Evolutionary conservation across 768 basidiomycete species (phyloP).

Genomic region (Hericium alpestre): DNA sequence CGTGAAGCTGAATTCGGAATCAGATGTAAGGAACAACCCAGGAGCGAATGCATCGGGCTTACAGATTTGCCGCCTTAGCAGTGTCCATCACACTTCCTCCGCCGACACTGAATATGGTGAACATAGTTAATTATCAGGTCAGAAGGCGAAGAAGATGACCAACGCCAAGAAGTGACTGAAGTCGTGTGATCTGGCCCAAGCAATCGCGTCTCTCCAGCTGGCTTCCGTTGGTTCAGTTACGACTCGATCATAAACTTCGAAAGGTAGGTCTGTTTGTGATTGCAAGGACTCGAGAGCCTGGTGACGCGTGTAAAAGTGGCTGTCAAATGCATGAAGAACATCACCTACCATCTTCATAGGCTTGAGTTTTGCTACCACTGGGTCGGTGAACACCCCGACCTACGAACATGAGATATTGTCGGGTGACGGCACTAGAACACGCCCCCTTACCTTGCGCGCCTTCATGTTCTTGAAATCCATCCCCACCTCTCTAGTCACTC

Average conservation of each 20-base stretch:
- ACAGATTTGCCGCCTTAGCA: slow-evolving; percentile 90
- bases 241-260: slow-evolving; percentile 72
- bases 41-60: slow-evolving; percentile 12
- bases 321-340: background rate
- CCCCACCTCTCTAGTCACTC: slow-evolving; percentile 82
- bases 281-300: slow-evolving; percentile 77
- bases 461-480: slow-evolving; percentile 94
- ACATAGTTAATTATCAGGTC: background rate
- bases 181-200: slow-evolving; percentile 76
- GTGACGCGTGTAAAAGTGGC: slow-evolving; percentile 2
- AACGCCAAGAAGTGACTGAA: slow-evolving; percentile 91
- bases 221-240: slow-evolving; percentile 88
- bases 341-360: slow-evolving; percentile 70
- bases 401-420: slow-evolving; percentile 20
- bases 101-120: slow-evolving; percentile 47
- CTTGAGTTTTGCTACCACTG: slow-evolving; percentile 66
- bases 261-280: slow-evolving; percentile 62
- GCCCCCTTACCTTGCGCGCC: slow-evolving; percentile 63
- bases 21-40: background rate
- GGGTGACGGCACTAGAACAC: background rate
- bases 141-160: slow-evolving; percentile 17
- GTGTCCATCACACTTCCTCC: slow-evolving; percentile 96
- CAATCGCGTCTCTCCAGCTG: slow-evolving; percentile 80
- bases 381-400: slow-evolving; percentile 93
- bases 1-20: slow-evolving; percentile 45